Evolutionary conservation across 2,329 filamentous ascomycete genomes (phyloP), one percentile per base, ranked within the genome.

Genomic region (Fusarium udum): DNA sequence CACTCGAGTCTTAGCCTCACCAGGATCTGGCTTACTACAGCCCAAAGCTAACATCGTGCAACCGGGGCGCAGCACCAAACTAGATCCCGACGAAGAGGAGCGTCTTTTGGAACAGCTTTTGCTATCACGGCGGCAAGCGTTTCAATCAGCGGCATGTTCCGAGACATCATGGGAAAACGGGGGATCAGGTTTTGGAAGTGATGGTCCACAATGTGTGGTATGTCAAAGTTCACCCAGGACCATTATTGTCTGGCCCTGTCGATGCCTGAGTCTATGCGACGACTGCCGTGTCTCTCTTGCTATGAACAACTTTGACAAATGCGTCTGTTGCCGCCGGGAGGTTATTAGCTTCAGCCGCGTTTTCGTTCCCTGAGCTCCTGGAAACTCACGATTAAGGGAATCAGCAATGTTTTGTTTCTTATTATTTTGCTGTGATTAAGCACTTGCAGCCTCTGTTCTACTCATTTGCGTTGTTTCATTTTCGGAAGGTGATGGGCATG

Each of bases 251-350:
- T 98, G 96, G 96, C 96, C 96, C 0, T 99, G 96, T 80, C 93
- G 96, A 6, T 99, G 96, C 80, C 87, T 99, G 65, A 95, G 94
- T 75, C 87, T 98, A 18, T 98, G 96, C 80, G 96, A 99, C 81
- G 96, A 98, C 75, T 98, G 96, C 80, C 88, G 96, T 37, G 93
- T 98, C 40, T 95, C 94, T 48, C 87, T 98, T 71, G 96, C 96
- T 7, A 95, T 97, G 91, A 97, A 98, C 81, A 98, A 98, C 81
- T 98, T 97, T 80, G 94, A 95, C 73, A 97, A 94, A 79, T 99
- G 96, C 80, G 95, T 98, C 43, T 98, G 95, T 78, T 98, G 96
- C 81, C 89, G 96, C 57, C 90, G 94, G 64, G 93, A 96, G 77
- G 94, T 98, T 36, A 90, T 91, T 62, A 96, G 95, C 61, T 98